phyloP scores from a whole-genome alignment of 306 rosid species.

The Oxytropis ochrocephala region DNA sequence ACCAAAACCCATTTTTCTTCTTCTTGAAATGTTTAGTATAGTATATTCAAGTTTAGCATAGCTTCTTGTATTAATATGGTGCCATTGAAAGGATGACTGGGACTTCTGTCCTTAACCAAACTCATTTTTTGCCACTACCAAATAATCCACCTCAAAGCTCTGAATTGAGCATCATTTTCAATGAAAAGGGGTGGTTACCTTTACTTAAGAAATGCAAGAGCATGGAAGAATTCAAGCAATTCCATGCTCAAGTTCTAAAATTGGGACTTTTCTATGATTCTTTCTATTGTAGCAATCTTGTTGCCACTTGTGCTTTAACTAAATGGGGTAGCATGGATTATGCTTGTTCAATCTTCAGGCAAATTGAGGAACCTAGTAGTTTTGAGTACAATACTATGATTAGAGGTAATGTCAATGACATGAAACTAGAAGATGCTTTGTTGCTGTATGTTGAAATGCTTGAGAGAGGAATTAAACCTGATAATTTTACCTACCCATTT shows the following conservation, averaged over 20 bases:
- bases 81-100: conserved; percentile 56
- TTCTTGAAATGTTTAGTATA: no score
- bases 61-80: conserved; percentile 40
- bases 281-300: conserved; percentile 59
- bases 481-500: conserved; percentile 65
- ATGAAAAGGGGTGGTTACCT: conserved; percentile 53
- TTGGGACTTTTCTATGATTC: conserved; percentile 55
- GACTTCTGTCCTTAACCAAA: conserved; percentile 68
- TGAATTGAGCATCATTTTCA: conserved; percentile 39
- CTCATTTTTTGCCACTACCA: conserved; percentile 39
- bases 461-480: conserved; percentile 54
- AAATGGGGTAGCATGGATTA: conserved; percentile 88
- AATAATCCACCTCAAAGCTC: conserved; percentile 35
- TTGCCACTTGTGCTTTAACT: conserved; percentile 65
- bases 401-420: conserved; percentile 49
- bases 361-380: conserved; percentile 55
- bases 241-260: conserved; percentile 61
- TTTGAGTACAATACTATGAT: conserved; percentile 71
- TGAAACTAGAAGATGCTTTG: conserved; percentile 47
- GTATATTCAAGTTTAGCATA: not conserved
- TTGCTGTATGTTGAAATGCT: conserved; percentile 52
- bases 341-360: conserved; percentile 74
- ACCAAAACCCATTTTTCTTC: no score
- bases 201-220: conserved; percentile 59
- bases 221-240: conserved; percentile 63